These are phyloP conservation scores for Saccharata proteae DNA, from an alignment of 2,329 filamentous ascomycete genomes.

Conservation along the genomic window DNA sequence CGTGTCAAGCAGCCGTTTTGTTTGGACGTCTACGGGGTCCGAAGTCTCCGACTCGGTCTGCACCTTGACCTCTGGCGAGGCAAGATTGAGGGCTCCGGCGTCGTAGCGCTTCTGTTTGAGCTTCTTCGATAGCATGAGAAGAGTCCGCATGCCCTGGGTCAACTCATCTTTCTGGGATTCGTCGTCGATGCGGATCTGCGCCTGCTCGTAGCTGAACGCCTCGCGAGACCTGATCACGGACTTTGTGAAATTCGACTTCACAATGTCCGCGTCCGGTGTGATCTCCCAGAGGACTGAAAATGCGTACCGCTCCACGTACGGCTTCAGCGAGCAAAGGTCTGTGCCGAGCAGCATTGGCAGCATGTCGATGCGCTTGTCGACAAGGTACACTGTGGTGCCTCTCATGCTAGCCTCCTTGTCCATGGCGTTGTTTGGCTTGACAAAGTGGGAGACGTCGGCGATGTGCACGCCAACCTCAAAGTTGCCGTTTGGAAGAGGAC, in stretches of 20 bases:
- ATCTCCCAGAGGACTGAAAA: conserved; percentile 61
- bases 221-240: conserved; percentile 95
- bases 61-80: conserved; percentile 94
- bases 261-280: conserved; percentile 69
- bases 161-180: conserved; percentile 75
- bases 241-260: conserved; percentile 83
- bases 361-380: conserved; percentile 99
- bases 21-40: conserved; percentile 91
- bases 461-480: conserved; percentile 96
- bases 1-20: conserved; percentile 84
- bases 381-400: conserved; percentile 92
- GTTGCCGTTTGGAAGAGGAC: conserved; percentile 77
- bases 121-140: conserved; percentile 83
- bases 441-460: conserved; percentile 97
- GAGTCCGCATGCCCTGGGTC: conserved; percentile 74
- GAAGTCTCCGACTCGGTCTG: conserved; percentile 92
- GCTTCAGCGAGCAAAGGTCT: conserved; percentile 90
- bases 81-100: conserved; percentile 85
- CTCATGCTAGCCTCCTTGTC: conserved; percentile 87
- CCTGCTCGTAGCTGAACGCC: conserved; percentile 95
- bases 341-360: conserved; percentile 91
- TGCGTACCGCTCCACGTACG: conserved; percentile 72
- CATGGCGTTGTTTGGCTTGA: conserved; percentile 95
- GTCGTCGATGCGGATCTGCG: conserved; percentile 89
- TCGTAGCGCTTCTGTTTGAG: conserved; percentile 93